Conservation (phyloP, 345 rosid genomes). For the Pelargonium nanum region DNA sequence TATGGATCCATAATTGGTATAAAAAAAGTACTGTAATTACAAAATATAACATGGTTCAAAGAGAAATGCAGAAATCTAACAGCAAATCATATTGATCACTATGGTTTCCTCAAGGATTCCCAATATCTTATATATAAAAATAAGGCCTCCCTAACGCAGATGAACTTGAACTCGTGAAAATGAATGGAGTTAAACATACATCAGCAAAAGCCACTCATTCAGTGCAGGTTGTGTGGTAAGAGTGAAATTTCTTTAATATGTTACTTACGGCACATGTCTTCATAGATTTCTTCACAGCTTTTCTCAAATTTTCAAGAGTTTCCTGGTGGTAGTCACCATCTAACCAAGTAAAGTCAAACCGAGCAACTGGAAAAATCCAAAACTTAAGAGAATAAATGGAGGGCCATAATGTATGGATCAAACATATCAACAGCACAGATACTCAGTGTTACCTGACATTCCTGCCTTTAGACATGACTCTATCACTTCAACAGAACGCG, state of each 20-base stretch:
- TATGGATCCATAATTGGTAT: not conserved
- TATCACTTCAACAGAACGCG: conserved; percentile 22
- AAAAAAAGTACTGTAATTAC: not conserved
- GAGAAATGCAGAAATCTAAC: too few relatives aligned
- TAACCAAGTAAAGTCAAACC: conserved; percentile 31
- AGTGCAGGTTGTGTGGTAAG: not conserved
- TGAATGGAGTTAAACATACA: too few relatives aligned
- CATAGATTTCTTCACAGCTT: conserved; percentile 23
- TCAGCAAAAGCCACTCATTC: not conserved
- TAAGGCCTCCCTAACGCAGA: too few relatives aligned
- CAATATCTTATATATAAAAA: not conserved
- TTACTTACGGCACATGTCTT: conserved; percentile 30
- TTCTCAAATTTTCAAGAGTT: conserved; percentile 26
- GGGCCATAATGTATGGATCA: not conserved
- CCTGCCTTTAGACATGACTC: conserved; percentile 28
- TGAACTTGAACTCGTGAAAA: too few relatives aligned
- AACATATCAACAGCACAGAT: not conserved
- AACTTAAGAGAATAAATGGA: not conserved
- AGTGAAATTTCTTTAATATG: not conserved
- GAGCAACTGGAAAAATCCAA: conserved; percentile 13
- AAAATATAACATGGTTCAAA: too few relatives aligned
- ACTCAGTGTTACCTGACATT: conserved; percentile 20
- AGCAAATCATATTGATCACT: too few relatives aligned
- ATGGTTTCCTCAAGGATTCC: too few relatives aligned
- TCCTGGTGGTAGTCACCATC: conserved; percentile 34